These are phyloP conservation scores for Zasmidium cellare DNA, from an alignment of 2,329 filamentous ascomycete genomes.

Conservation along the genomic window DNA sequence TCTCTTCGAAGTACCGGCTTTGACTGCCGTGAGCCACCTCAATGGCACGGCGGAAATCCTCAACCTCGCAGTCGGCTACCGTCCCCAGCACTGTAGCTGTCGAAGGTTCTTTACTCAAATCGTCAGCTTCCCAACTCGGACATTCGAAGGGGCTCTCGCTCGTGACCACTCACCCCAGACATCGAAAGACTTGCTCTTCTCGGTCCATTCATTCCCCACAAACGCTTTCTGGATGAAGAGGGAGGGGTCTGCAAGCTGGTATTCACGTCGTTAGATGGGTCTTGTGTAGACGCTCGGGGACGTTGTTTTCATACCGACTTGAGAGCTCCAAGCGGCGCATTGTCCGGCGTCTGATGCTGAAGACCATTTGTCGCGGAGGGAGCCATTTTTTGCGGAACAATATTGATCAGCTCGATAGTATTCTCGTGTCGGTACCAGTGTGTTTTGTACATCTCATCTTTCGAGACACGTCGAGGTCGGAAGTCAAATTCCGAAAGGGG, in stretches of 20 bases:
- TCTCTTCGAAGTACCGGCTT: slow-evolving; percentile 8
- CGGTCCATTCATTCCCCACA: not conserved
- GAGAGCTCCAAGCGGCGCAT: too few relatives aligned
- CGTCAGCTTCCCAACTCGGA: not conserved
- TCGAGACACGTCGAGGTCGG: too few relatives aligned
- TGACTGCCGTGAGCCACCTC: slow-evolving; percentile 8
- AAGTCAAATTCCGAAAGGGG: too few relatives aligned
- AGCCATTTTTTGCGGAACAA: too few relatives aligned
- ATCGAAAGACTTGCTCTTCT: not conserved
- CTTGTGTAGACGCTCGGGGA: too few relatives aligned
- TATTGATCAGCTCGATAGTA: too few relatives aligned
- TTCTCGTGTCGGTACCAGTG: too few relatives aligned
- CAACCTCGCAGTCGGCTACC: slow-evolving; percentile 1
- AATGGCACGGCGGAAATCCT: slow-evolving; percentile 11
- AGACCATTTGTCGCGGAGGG: too few relatives aligned
- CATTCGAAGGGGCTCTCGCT: not conserved
- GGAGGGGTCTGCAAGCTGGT: not conserved
- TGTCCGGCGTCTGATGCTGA: too few relatives aligned
- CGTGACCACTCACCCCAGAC: not conserved
- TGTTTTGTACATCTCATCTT: too few relatives aligned
- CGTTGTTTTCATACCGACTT: too few relatives aligned
- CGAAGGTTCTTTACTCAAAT: not conserved
- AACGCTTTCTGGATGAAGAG: not conserved
- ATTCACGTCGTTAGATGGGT: too few relatives aligned
- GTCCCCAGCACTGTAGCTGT: slow-evolving; percentile 1